A percentile compares a stretch with the other conserved stretches of the same genome.
Evolutionary conservation across 2,329 filamentous ascomycete species (phyloP).

Genomic region (Exserohilum turcica): DNA sequence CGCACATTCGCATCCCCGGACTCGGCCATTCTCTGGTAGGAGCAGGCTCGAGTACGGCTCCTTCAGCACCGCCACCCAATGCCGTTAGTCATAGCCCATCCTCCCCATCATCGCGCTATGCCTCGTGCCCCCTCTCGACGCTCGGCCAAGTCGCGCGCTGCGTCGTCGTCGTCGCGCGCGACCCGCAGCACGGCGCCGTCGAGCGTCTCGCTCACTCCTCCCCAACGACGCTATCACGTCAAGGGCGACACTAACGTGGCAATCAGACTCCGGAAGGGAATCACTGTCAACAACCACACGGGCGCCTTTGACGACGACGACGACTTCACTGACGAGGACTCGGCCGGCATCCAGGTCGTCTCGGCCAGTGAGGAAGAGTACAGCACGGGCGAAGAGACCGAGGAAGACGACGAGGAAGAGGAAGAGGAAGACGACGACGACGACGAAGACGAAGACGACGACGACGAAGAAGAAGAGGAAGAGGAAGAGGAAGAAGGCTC

Average conservation of each 20-base stretch:
- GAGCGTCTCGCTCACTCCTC: constrained; percentile 38
- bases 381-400: constrained; percentile 27
- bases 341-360: constrained; percentile 40
- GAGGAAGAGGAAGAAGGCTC: constrained; percentile 35
- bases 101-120: constrained; percentile 41
- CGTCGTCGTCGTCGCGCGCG: constrained; percentile 32
- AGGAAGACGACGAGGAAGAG: constrained; percentile 26
- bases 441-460: constrained; percentile 32
- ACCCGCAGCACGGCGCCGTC: constrained; percentile 34
- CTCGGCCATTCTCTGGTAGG: constrained; percentile 50
- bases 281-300: constrained; percentile 47
- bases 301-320: constrained; percentile 37
- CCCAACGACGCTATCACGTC: constrained; percentile 23
- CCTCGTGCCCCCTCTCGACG: constrained; percentile 29
- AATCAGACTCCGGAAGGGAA: constrained; percentile 45
- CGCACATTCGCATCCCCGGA: constrained; percentile 30
- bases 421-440: constrained; percentile 32
- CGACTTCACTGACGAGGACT: constrained; percentile 40
- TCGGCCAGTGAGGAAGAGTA: constrained; percentile 42
- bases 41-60: constrained; percentile 44
- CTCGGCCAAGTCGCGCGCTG: constrained; percentile 31
- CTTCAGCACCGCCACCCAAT: constrained; percentile 44
- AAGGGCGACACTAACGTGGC: constrained; percentile 47
- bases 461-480: constrained; percentile 33
- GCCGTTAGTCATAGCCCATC: constrained; percentile 50